Percentiles rank a stretch among this genome's conserved stretches.
These are phyloP conservation scores for Silene coronaria DNA, from an alignment of 179 eudicot genomes.

Conservation along the genomic window DNA sequence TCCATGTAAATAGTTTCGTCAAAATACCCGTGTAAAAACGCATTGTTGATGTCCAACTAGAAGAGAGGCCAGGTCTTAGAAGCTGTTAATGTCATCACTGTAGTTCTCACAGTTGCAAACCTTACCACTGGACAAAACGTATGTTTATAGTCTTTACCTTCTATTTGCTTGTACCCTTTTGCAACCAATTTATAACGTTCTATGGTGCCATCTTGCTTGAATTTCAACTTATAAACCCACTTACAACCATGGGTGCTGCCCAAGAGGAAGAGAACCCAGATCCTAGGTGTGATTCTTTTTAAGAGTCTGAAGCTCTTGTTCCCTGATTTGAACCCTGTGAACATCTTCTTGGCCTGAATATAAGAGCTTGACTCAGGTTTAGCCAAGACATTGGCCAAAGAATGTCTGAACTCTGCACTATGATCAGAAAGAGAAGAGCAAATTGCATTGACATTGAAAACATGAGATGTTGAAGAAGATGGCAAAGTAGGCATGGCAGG, in stretches of 20 bases:
- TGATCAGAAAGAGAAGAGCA: too few relatives aligned
- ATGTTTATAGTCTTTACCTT: neutral
- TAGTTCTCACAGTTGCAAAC: neutral
- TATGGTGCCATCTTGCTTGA: neutral
- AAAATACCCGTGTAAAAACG: neutral
- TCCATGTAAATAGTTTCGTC: neutral
- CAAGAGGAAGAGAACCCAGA: neutral
- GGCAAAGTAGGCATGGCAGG: too few relatives aligned
- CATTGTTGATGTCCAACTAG: neutral
- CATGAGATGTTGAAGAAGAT: neutral
- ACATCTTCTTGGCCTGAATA: too few relatives aligned
- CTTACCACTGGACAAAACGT: neutral
- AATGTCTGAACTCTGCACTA: too few relatives aligned
- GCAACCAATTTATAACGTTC: neutral
- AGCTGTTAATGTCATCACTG: neutral
- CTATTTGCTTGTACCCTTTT: neutral
- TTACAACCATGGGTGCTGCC: neutral
- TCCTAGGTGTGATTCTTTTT: neutral
- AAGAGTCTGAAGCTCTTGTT: neutral
- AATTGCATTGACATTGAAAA: too few relatives aligned
- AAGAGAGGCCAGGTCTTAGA: neutral
- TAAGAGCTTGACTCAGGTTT: too few relatives aligned
- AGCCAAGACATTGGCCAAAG: too few relatives aligned
- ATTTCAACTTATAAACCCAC: neutral
- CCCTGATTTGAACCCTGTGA: too few relatives aligned